Evolutionary conservation across 2,329 filamentous ascomycete genomes (phyloP), one percentile per base, ranked within the genome.

Genomic region (Alternaria tenuissima): DNA sequence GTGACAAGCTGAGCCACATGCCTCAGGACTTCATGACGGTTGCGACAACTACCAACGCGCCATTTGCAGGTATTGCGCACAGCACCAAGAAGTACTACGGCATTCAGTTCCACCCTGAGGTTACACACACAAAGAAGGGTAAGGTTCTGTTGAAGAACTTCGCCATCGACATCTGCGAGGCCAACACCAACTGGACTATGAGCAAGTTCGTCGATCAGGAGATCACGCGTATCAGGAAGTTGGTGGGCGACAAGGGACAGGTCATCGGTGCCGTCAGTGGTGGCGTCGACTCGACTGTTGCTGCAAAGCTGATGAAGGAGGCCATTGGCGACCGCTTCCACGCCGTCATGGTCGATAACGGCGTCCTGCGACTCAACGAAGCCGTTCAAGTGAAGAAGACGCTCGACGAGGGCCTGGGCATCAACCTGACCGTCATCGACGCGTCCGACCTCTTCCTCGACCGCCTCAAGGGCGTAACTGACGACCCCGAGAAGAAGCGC

Each of bases 71-170:
- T 59, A 96, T 94, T 69, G 91, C 89, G 18, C 90, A 93, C 75
- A 75, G 87, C 76, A 79, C 80, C 8, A 88, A 90, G 81, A 88
- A 89, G 26, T 89, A 92, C 68, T 96, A 89, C 73, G 92, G 91
- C 55, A 87, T 97, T 47, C 94, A 97, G 76, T 94, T 97, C 78
- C 94, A 97, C 78, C 93, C 94, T 1, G 94, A 97, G 77, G 86
- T 97, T 55, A 89, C 86, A 14, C 88, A 92, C 74, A 93, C 91
- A 0, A 84, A 87, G 8, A 83, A 86, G 57, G 93, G 94, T 34
- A 89, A 77, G 9, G 82, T 90, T 28, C 75, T 97, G 5, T 83
- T 97, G 44, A 81, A 85, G 75, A 98, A 98, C 84, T 98, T 97
- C 74, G 89, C 88, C 12, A 85, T 96, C 59, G 84, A 86, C 20